Evolutionary conservation across 495 filamentous ascomycete species (phyloP), one percentile per base, ranked within the genome.

Genomic region (Penicillium coffeae): DNA sequence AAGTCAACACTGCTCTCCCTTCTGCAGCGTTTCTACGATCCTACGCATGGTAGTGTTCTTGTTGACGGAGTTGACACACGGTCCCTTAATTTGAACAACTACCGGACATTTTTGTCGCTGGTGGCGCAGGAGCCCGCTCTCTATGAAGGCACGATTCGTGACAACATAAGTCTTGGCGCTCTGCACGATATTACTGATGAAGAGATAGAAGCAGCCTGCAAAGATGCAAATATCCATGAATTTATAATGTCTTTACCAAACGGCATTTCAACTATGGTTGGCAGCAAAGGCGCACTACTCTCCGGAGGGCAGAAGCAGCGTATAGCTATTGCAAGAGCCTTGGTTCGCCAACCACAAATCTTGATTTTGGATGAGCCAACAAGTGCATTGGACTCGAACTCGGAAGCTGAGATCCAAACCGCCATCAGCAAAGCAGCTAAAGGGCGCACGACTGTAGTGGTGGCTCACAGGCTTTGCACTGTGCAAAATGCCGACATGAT

Each of bases 1-100:
- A 92, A 92, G 55, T 83, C 79, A 1, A 87, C 81, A n/a, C 70
- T 86, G 16, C 73, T 88, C 14, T 78, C 77, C 3, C 65, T 89
- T 0, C 62, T 89, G 1, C 81, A 85, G 63, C 42, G 75, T 16
- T 86, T 88, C 60, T 88, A 88, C 57, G 70, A 79, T 20, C 67
- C 72, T 0, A 51, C 57, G n/a, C 43, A 65, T 0, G 68, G 76
- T 19, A 51, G 57, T 15, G 59, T 73, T 33, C 38, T 50, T 16
- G 56, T 75, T 27, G 70, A 75, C 45, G 65, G 67, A 8, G 30
- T 51, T 2, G 51, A 75, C 42, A 70, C 83, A 36, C 49, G 51
- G 2, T 25, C 53, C 3, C 64, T 75, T 0, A 22, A 48, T 1
- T 50, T 59, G 59, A 38, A 43, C 3, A 18, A 25, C 4, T 79